Evolutionary conservation across 2,329 filamentous ascomycete species (phyloP), one percentile per base, ranked within the genome.

Genomic region (Beauveria brongniartii): DNA sequence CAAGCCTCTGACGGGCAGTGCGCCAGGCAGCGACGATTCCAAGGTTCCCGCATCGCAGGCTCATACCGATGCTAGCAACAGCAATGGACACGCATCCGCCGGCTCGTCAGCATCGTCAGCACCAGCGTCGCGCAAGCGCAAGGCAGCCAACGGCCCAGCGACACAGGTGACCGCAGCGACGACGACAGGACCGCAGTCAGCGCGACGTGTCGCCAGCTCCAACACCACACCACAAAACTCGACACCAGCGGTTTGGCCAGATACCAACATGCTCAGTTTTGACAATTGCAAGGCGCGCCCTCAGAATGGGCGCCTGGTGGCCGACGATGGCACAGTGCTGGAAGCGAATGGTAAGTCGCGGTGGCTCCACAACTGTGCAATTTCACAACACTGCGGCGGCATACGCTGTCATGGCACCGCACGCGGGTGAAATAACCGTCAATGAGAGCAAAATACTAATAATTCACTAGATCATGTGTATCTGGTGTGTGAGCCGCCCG

Each of bases 401-500:
- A 55, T 16, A 34, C 18, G 28, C n/a, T n/a, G 53, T 55, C 53
- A 44, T 28, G 37, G 26, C 12, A 20, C 20, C 16, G 34, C 51
- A 30, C 18, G 34, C 37, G n/a, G 37, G 12, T 30, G 22, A 10
- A 53, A 24, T 22, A 1, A 16, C 22, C 24, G 46, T 16, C 47
- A 28, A 43, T 48, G 40, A 37, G 26, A 24, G n/a, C 41, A 44
- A 47, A 20, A 43, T 34, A 47, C 52, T 63, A 12, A 61, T 20
- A 40, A 53, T 30, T 14, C 9, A 28, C 16, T 22, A 86, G 83
- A 85, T 75, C 82, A 97, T 78, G 91, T 96, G 67, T 99, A 97
- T 79, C 85, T 97, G 64, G 89, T 99, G 65, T 97, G 92, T 76
- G 94, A 99, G 75, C 94, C 94, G 55, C 94, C 94, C 18, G 94